Base-by-base conservation (phyloP, 192 early-diverging fungal genomes). In the Umbelopsis ramanniana region DNA sequence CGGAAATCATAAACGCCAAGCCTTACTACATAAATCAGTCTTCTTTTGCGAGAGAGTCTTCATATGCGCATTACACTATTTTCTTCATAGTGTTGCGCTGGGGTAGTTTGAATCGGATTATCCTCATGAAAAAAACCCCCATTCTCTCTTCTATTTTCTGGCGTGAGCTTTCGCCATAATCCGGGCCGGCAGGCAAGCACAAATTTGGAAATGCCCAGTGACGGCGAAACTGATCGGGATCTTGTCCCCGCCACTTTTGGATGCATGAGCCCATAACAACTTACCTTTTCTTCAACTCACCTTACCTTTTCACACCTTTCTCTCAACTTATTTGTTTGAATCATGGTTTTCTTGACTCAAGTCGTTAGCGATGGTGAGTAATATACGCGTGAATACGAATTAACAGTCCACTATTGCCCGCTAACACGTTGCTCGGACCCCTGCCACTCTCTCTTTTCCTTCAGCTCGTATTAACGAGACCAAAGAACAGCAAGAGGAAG, bases 391-490 rank as follows among this genome's bases (percentile, higher is more conserved):
- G 15, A n/a, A n/a, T 50, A 21, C 17, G 11, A 14, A 12, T 48
- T 3, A 48, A 2, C 19, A n/a, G 15, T 3, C 15, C 6, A 21
- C 48, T 50, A 0, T 15, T 17, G 19, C 15, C 48, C 15, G 11
- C 6, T n/a, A 17, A 21, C 29, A 29, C 19, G 4, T 17, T 21
- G 15, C 48, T 2, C 26, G n/a, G n/a, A n/a, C n/a, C n/a, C n/a
- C n/a, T n/a, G n/a, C n/a, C n/a, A n/a, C n/a, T n/a, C n/a, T n/a
- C n/a, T n/a, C n/a, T n/a, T n/a, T 63, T 37, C 4, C 17, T 17
- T 29, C 29, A 78, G 76, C 60, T 46, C 76, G 72, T n/a, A 52
- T 74, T 38, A 29, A 67, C 24, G 69, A 78, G 37, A 26, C 70
- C 12, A 68, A 47, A 17, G 47, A 46, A 46, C 60, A 71, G 57